Percentiles rank a stretch among this genome's conserved stretches.
Evolutionary conservation across 192 early-diverging fungal genomes (phyloP).

Genomic region (Umbelopsis sp.): DNA sequence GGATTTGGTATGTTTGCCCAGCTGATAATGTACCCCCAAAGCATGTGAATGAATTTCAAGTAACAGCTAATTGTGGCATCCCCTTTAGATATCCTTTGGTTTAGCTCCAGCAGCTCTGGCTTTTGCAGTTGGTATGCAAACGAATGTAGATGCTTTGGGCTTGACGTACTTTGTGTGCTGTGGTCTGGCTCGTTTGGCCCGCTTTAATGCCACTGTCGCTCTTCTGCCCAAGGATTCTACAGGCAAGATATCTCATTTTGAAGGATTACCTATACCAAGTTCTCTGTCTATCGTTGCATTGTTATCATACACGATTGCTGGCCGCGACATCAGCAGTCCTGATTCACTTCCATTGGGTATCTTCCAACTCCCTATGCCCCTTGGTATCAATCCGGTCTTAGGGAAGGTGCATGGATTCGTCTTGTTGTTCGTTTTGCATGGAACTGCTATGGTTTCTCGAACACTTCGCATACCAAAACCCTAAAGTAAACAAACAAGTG

Average conservation of each 20-base stretch:
- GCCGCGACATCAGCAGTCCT: constrained; percentile 5
- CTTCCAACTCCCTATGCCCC: constrained; percentile 47
- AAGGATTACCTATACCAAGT: constrained; percentile 88
- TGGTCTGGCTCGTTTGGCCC: constrained; percentile 77
- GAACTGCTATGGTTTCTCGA: constrained; percentile 77
- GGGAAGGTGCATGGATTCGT: constrained; percentile 63
- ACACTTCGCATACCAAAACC: constrained; percentile 73
- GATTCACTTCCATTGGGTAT: constrained; percentile 38
- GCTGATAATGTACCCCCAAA: neutral
- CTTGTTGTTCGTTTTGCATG: constrained; percentile 71
- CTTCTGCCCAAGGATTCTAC: constrained; percentile 66
- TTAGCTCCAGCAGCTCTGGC: constrained; percentile 52
- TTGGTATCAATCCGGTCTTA: neutral
- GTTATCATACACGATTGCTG: constrained; percentile 48
- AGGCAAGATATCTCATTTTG: constrained; percentile 82
- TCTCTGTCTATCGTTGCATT: constrained; percentile 65
- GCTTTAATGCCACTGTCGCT: constrained; percentile 84
- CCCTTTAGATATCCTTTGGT: constrained; percentile 23
- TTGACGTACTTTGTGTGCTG: constrained; percentile 83
- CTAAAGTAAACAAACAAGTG: constrained; percentile 30
- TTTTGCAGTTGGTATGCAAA: constrained; percentile 82
- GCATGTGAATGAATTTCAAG: neutral
- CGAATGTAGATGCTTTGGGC: constrained; percentile 69
- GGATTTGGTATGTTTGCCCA: constrained; percentile 63
- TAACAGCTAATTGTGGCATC: neutral